phyloP scores from a whole-genome alignment of 257 asterid species.

The Solanum infundibuliforme region DNA sequence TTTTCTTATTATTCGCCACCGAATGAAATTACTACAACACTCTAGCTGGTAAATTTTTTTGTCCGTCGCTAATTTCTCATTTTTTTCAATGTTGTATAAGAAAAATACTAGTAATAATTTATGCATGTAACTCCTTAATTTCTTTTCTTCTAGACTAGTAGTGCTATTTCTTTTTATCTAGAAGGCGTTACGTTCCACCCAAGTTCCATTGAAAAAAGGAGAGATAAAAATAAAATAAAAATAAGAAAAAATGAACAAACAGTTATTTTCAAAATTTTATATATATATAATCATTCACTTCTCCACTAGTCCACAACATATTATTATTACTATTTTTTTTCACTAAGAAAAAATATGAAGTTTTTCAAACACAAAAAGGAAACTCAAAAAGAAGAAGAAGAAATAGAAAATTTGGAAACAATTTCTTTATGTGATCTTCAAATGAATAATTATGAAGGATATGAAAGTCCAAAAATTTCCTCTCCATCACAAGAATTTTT shows the following conservation, averaged over 20 bases:
- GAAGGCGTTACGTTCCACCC: background rate
- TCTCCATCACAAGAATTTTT: background rate
- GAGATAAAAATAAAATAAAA: background rate
- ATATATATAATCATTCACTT: background rate
- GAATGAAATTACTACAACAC: too few relatives aligned
- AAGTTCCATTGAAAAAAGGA: background rate
- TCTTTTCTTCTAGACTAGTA: background rate
- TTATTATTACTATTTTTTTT: too few relatives aligned
- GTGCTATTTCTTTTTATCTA: background rate
- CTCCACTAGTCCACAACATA: background rate
- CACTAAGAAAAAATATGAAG: background rate
- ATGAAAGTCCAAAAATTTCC: background rate
- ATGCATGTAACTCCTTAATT: background rate
- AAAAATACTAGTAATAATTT: too few relatives aligned
- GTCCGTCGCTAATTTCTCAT: too few relatives aligned
- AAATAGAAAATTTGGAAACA: background rate
- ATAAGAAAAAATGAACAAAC: background rate
- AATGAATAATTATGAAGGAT: background rate
- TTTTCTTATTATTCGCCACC: too few relatives aligned
- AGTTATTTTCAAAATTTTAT: background rate
- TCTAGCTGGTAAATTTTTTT: fast-evolving
- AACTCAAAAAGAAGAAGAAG: background rate
- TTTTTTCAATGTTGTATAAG: too few relatives aligned
- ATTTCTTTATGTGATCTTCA: background rate
- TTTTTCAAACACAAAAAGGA: background rate